Base-by-base conservation (phyloP, 2,329 filamentous ascomycete species). In the Rutstroemia sp. region DNA sequence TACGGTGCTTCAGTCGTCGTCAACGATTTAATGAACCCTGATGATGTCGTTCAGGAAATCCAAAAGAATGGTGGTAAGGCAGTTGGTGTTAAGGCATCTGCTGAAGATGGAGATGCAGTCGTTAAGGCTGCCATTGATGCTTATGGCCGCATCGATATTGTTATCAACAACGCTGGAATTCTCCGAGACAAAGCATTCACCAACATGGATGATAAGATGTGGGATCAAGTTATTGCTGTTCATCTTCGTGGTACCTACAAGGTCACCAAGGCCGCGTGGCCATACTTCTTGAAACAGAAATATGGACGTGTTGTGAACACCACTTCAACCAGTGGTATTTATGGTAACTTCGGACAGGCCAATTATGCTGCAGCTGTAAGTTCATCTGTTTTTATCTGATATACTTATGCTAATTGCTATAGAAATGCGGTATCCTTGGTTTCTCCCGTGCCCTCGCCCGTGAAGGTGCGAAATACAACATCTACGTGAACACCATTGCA, bases 141-240 rank as follows among this genome's bases (percentile, higher is more conserved):
- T 42, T 97, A 88, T 71, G 94, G 94, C 66, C 89, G 94, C 66
- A 82, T 99, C 66, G 94, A 99, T 70, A 92, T 99, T 61, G 74
- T 99, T 62, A 81, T 99, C 78, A 99, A 99, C 84, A 99, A 99
- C 69, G 94, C 94, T 53, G 94, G 94, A 69, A 99, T 99, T 66
- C 84, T 99, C 54, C 86, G 94, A 49, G 94, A 99, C 79, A 97
- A 96, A 83, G 92, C 94, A 42, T 99, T 99, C 73, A 81, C 80
- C 73, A 97, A 97, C 79, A 96, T 99, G 92, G 89, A 92, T 59
- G 94, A 99, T 71, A 86, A 83, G 69, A 81, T 91, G 68, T 99
- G 94, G 92, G 85, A 96, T 67, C 82, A 89, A 56, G 92, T 99
- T 67, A 75, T 97, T 75, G 88, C 91, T 66, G 91, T 97, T 56